These are phyloP conservation scores for Penicillium sp. DNA, from an alignment of 2,329 filamentous ascomycete species.

Conservation along the genomic window DNA sequence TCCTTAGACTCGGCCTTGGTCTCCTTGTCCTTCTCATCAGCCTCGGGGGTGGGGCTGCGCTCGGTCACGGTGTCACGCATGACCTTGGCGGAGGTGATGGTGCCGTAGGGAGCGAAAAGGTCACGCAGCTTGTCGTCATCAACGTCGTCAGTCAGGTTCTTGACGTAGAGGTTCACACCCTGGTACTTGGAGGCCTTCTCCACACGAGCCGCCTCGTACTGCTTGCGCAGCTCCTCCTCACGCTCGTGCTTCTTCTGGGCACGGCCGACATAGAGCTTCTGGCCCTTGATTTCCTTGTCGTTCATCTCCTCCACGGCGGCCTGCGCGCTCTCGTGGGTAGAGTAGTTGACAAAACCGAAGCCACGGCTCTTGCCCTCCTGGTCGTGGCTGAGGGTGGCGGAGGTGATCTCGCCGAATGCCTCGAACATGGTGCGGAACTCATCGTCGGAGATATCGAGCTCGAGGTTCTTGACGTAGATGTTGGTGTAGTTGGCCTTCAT, in stretches of 20 bases:
- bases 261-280: slow-evolving; percentile 95
- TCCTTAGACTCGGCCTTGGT: slow-evolving; percentile 49
- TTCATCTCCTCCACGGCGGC: slow-evolving; percentile 89
- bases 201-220: slow-evolving; percentile 93
- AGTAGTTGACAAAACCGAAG: slow-evolving; percentile 94
- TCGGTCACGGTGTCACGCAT: slow-evolving; percentile 74
- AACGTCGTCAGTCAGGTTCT: slow-evolving; percentile 95
- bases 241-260: slow-evolving; percentile 99
- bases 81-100: slow-evolving; percentile 97
- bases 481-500: slow-evolving; percentile 99
- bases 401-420: slow-evolving; percentile 89
- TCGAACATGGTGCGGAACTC: slow-evolving; percentile 93
- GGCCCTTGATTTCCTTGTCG: slow-evolving; percentile 82
- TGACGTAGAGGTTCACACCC: slow-evolving; percentile 99
- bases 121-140: slow-evolving; percentile 97
- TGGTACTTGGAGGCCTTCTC: slow-evolving; percentile 99
- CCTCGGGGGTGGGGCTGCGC: slow-evolving; percentile 43
- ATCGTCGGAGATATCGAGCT: slow-evolving; percentile 76
- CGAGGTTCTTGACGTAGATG: slow-evolving; percentile 98
- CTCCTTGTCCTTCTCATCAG: slow-evolving; percentile 50
- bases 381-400: slow-evolving; percentile 86
- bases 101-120: slow-evolving; percentile 84
- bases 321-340: slow-evolving; percentile 79
- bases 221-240: slow-evolving; percentile 97
- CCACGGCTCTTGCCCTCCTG: slow-evolving; percentile 87